Evolutionary conservation across 768 basidiomycete species (phyloP).

Genomic region (Melanogaster broomeanus): DNA sequence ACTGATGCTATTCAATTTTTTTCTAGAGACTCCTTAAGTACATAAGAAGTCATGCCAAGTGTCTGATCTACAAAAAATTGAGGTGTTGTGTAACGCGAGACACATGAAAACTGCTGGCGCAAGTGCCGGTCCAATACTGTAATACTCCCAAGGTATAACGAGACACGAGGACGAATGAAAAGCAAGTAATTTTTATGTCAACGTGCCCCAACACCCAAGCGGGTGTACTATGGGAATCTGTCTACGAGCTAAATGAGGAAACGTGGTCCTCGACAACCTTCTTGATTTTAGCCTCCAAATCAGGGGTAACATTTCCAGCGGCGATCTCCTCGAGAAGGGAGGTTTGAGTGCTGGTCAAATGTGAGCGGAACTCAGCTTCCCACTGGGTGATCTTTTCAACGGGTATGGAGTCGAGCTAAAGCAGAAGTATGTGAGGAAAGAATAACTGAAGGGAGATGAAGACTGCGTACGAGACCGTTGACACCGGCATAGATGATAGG

Average conservation of each 20-base stretch:
- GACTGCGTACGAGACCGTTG: slow-evolving; percentile 83
- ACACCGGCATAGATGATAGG: slow-evolving; percentile 99
- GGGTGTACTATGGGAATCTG: slow-evolving; percentile 10
- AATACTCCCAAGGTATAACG: slow-evolving; percentile 27
- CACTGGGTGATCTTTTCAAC: slow-evolving; percentile 93
- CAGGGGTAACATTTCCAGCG: slow-evolving; percentile 80
- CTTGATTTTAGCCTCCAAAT: slow-evolving; percentile 94
- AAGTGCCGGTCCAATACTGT: too few relatives aligned
- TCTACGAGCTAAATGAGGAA: slow-evolving; percentile 70
- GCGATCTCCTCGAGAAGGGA: slow-evolving; percentile 84
- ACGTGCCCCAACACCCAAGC: slow-evolving; percentile 14
- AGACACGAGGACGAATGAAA: slow-evolving; percentile 19
- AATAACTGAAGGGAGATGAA: not conserved
- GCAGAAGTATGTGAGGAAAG: slow-evolving; percentile 1
- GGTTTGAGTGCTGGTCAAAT: slow-evolving; percentile 74
- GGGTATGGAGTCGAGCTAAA: slow-evolving; percentile 88
- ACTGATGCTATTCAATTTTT: too few relatives aligned
- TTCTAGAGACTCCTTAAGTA: too few relatives aligned
- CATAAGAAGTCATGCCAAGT: too few relatives aligned
- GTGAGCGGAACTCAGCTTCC: slow-evolving; percentile 90
- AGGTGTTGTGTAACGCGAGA: too few relatives aligned
- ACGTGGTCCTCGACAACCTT: slow-evolving; percentile 91
- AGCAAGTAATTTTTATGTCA: slow-evolving; percentile 21
- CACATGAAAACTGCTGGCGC: too few relatives aligned
- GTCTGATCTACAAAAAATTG: too few relatives aligned